A percentile compares a stretch with the other conserved stretches of the same genome.
Conservation (phyloP, 1,284 basidiomycete genomes). For the Rhodotorula mucilaginosa region DNA sequence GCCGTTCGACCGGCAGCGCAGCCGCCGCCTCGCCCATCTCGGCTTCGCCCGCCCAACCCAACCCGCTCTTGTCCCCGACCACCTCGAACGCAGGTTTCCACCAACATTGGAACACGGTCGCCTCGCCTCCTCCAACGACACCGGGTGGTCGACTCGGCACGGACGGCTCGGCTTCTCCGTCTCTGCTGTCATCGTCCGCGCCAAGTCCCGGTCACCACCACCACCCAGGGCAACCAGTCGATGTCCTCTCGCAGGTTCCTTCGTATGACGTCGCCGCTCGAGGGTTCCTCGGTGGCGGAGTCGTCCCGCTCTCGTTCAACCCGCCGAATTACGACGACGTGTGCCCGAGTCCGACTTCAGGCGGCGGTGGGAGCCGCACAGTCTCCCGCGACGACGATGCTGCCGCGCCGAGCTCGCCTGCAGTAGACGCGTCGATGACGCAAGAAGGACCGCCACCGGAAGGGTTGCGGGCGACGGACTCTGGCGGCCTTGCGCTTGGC, state of each 20-base stretch:
- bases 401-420: neutral
- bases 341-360: conserved; percentile 1
- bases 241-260: conserved; percentile 62
- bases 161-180: neutral
- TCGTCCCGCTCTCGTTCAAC: conserved; percentile 64
- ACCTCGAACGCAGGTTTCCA: conserved; percentile 7
- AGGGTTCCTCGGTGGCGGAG: conserved; percentile 78
- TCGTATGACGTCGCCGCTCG: conserved; percentile 70
- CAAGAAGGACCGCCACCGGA: neutral
- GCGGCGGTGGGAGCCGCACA: too few species aligned
- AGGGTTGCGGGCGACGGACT: neutral
- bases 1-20: conserved; percentile 3
- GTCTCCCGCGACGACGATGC: neutral
- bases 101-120: conserved; percentile 39
- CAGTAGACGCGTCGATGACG: neutral
- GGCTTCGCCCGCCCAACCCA: conserved; percentile 23
- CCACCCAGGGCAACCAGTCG: conserved; percentile 7
- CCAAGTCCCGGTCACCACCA: neutral
- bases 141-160: neutral
- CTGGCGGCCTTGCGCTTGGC: neutral
- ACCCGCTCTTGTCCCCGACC: conserved; percentile 2
- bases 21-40: conserved; percentile 21
- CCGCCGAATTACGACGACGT: conserved; percentile 38
- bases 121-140: conserved; percentile 38
- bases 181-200: neutral